A percentile compares a stretch with the other conserved stretches of the same genome.
Conservation (phyloP, 345 rosid species). For the Aegle marmelos region DNA sequence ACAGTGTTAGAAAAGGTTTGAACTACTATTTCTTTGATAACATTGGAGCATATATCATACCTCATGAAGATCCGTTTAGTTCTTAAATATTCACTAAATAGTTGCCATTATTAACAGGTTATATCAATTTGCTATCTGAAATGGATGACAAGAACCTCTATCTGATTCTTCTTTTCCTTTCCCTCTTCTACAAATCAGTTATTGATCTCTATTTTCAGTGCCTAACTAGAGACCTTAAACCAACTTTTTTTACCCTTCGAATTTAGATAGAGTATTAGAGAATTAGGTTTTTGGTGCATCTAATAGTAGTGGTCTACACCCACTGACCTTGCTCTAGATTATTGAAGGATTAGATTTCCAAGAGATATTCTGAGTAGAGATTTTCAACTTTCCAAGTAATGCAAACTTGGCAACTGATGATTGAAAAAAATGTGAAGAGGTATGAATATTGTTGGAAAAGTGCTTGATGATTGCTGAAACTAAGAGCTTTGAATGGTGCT, state of each 20-base stretch:
- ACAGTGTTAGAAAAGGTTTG: slow-evolving; percentile 77
- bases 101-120: background rate
- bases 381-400: background rate
- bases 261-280: background rate
- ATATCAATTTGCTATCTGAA: background rate
- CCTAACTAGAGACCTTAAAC: background rate
- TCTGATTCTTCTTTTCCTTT: background rate
- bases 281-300: background rate
- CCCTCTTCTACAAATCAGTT: background rate
- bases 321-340: background rate
- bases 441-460: background rate
- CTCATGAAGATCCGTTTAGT: background rate
- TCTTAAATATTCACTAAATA: background rate
- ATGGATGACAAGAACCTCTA: background rate
- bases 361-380: background rate
- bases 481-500: background rate
- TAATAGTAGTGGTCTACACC: background rate
- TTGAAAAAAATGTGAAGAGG: background rate
- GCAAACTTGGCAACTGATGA: background rate
- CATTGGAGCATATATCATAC: background rate
- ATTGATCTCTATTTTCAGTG: background rate
- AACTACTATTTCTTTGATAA: background rate
- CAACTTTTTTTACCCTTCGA: background rate
- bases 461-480: background rate
- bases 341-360: background rate